Evolutionary conservation across 768 basidiomycete genomes (phyloP).

Genomic region (Mycena indigotica): DNA sequence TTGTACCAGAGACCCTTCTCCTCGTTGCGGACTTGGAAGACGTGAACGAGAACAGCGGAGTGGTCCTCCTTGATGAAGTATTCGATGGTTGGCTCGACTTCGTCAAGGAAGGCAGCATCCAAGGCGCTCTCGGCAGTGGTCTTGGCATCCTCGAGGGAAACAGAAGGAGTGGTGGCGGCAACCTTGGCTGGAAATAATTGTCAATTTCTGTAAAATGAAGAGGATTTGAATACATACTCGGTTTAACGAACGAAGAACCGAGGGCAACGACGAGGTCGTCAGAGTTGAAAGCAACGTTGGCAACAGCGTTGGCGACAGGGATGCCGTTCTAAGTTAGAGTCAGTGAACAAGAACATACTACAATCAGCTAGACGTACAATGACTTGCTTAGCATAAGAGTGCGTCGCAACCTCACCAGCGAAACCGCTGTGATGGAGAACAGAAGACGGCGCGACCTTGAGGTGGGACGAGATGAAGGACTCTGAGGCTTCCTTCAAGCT

Average conservation of each 20-base stretch:
- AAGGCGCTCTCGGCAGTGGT: constrained; percentile 32
- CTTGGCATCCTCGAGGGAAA: constrained; percentile 36
- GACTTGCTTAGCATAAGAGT: constrained; percentile 36
- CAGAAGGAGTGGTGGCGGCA: constrained; percentile 28
- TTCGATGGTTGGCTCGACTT: constrained; percentile 33
- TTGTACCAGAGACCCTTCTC: constrained; percentile 45
- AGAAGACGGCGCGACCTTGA: constrained; percentile 24
- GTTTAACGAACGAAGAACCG: constrained; percentile 25
- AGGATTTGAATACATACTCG: constrained; percentile 25
- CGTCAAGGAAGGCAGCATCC: constrained; percentile 30
- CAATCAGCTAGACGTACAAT: constrained; percentile 31
- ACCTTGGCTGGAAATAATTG: neutral
- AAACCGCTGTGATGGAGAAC: constrained; percentile 28
- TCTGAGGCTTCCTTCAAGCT: constrained; percentile 33
- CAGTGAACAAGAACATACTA: neutral
- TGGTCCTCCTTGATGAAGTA: constrained; percentile 36
- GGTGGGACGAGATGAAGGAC: constrained; percentile 31
- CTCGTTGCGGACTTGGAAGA: constrained; percentile 25
- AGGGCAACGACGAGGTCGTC: constrained; percentile 24
- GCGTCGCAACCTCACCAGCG: constrained; percentile 21
- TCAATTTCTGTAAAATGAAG: neutral
- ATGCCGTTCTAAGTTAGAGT: constrained; percentile 26
- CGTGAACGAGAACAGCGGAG: constrained; percentile 33
- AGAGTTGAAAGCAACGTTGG: constrained; percentile 25
- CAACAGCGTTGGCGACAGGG: constrained; percentile 33